Conservation (phyloP, 129 eudicot species). For the Lonicera japonica region DNA sequence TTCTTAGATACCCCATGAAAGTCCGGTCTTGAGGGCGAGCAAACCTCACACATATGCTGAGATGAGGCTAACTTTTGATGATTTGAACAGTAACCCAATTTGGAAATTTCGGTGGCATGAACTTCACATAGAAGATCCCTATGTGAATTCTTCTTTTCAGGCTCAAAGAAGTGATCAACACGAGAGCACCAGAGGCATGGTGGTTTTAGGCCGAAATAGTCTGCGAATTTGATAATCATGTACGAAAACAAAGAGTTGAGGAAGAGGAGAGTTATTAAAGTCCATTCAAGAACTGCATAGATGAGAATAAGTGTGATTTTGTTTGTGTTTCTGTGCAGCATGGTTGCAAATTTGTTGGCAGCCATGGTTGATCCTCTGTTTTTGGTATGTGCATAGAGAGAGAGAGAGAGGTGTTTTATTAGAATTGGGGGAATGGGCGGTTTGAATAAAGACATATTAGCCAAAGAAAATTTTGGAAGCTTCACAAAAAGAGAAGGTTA, state of each 20-base stretch:
- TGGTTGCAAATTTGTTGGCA: conserved; percentile 81
- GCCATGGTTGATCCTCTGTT: conserved; percentile 51
- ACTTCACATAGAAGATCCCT: conserved; percentile 58
- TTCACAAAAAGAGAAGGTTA: conserved; percentile 7
- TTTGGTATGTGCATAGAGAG: conserved; percentile 17
- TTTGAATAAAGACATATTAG: conserved; percentile 21
- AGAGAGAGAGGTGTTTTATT: conserved; percentile 5
- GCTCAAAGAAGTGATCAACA: conserved; percentile 55
- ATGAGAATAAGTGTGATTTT: conserved; percentile 63
- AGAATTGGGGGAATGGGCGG: conserved; percentile 9
- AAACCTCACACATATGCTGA: conserved; percentile 61
- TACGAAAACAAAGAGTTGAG: conserved; percentile 69
- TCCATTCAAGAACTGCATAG: conserved; percentile 84
- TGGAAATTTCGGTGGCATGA: conserved; percentile 68
- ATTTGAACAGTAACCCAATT: conserved; percentile 59
- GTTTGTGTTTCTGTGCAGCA: conserved; percentile 74
- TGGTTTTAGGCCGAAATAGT: conserved; percentile 60
- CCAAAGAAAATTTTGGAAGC: conserved; percentile 15
- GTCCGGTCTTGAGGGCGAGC: conserved; percentile 46
- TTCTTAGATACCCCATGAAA: conserved; percentile 30
- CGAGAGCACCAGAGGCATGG: conserved; percentile 78
- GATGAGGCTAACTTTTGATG: conserved; percentile 60
- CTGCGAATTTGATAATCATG: conserved; percentile 60
- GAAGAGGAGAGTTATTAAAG: conserved; percentile 52
- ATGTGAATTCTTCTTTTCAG: conserved; percentile 29